Evolutionary conservation across 495 filamentous ascomycete species (phyloP).

Genomic region (Lepidopterella palustris): DNA sequence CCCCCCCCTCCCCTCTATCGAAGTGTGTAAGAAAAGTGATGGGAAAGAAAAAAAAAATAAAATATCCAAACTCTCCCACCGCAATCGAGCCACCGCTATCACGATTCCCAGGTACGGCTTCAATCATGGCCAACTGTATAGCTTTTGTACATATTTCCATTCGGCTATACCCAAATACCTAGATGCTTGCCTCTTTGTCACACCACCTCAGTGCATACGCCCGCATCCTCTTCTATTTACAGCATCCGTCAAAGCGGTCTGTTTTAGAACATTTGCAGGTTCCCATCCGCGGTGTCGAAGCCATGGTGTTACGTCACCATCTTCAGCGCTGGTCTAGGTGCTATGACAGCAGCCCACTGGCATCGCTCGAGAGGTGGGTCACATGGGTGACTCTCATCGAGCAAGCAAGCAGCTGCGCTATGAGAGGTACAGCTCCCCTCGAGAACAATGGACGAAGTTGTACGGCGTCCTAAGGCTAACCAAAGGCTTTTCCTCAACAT

Average conservation of each 20-base stretch:
- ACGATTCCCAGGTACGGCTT: neutral
- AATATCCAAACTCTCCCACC: too few relatives aligned
- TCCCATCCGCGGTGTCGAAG: neutral
- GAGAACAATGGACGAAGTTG: neutral
- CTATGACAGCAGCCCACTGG: conserved; percentile 9
- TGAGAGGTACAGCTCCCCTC: neutral
- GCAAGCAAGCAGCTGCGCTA: neutral
- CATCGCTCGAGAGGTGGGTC: conserved; percentile 4
- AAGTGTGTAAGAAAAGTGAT: too few relatives aligned
- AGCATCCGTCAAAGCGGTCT: neutral
- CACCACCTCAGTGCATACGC: neutral
- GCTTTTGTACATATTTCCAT: neutral
- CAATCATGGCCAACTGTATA: neutral
- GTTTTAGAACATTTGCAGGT: neutral
- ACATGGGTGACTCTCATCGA: conserved; percentile 13
- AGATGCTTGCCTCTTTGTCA: neutral
- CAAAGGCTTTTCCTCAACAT: neutral
- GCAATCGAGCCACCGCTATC: neutral
- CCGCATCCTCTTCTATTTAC: neutral
- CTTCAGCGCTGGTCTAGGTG: conserved; percentile 13
- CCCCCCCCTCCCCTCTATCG: too few relatives aligned
- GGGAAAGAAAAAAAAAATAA: too few relatives aligned
- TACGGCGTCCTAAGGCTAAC: neutral
- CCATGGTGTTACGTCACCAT: conserved; percentile 8
- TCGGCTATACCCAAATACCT: neutral